phyloP scores from a whole-genome alignment of 371 early-diverging fungal species.

The Actinomucor elegans region DNA sequence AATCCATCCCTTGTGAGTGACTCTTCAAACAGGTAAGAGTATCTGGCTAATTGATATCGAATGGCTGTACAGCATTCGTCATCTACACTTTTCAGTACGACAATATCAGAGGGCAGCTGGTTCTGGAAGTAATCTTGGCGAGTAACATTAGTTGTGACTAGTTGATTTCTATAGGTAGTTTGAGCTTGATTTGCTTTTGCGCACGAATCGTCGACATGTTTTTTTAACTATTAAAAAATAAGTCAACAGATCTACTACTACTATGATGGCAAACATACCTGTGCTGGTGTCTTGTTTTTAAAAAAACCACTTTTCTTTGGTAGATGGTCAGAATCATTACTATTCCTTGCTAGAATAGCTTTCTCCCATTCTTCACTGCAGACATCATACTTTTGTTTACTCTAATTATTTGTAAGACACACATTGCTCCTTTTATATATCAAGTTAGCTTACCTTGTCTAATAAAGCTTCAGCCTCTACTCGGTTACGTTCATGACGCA shows the following conservation, averaged over 20 bases:
- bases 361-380: constrained; percentile 79
- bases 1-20: constrained; percentile 29
- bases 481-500: constrained; percentile 61
- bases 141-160: constrained; percentile 57
- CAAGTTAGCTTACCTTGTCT: constrained; percentile 59
- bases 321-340: constrained; percentile 40
- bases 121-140: constrained; percentile 60
- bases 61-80: constrained; percentile 71
- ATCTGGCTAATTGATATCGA: constrained; percentile 69
- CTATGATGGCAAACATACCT: constrained; percentile 41
- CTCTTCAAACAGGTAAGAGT: constrained; percentile 58
- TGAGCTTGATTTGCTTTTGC: constrained; percentile 64
- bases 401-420: constrained; percentile 25
- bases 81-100: constrained; percentile 63
- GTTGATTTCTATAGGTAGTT: constrained; percentile 66
- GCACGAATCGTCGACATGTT: constrained; percentile 70
- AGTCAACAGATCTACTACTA: not conserved
- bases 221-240: constrained; percentile 47
- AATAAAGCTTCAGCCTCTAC: constrained; percentile 65
- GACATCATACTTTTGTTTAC: constrained; percentile 66
- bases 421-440: not conserved
- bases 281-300: constrained; percentile 52
- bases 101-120: constrained; percentile 54
- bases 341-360: constrained; percentile 57
- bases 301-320: constrained; percentile 51